These are phyloP conservation scores for Eimeria maxima DNA, from an alignment of 169 alveolate species.

Conservation along the genomic window DNA sequence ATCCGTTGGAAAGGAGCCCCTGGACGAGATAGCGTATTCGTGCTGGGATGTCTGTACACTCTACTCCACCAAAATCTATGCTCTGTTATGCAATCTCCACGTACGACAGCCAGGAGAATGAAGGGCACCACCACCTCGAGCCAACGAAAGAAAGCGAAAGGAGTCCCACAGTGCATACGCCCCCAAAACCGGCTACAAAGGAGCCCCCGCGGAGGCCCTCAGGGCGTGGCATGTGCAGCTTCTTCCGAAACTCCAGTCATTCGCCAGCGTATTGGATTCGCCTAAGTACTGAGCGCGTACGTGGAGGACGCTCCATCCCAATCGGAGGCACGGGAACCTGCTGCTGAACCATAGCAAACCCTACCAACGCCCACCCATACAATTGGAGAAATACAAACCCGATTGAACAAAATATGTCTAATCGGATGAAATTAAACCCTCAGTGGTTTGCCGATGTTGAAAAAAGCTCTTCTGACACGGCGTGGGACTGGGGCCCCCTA, in stretches of 20 bases:
- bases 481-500: constrained; percentile 38
- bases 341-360: background rate
- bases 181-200: background rate
- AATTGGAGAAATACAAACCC: background rate
- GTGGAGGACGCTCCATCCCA: constrained; percentile 15
- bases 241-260: background rate
- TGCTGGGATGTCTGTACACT: constrained; percentile 16
- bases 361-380: background rate
- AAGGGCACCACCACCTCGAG: background rate
- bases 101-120: background rate
- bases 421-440: background rate
- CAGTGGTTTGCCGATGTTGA: background rate
- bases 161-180: background rate
- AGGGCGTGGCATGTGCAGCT: constrained; percentile 2
- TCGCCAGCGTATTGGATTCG: background rate
- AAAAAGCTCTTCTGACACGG: background rate
- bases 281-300: background rate
- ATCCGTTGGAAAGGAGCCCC: background rate
- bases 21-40: background rate
- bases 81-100: background rate
- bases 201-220: constrained; percentile 59
- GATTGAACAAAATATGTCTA: background rate
- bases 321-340: background rate
- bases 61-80: background rate
- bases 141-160: background rate